A percentile compares a stretch with the other conserved stretches of the same genome.
Evolutionary conservation across 208 protist species (phyloP).

Genomic region (Porcisia hertigi): DNA sequence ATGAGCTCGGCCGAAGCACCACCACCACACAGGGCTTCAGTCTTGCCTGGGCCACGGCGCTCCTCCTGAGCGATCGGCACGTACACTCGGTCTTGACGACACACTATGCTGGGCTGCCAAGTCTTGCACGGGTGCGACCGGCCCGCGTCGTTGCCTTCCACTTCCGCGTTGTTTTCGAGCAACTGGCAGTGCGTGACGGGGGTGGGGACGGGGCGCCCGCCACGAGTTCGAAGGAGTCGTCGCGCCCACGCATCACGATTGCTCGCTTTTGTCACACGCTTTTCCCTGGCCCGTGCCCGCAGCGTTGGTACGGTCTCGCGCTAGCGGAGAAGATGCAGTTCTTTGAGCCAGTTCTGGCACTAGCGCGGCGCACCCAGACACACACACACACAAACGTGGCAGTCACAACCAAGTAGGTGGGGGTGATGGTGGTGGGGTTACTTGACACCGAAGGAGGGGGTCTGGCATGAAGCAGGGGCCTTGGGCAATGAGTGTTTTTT

Average conservation of each 20-base stretch:
- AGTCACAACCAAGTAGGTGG: neutral
- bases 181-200: neutral
- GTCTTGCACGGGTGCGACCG: conserved; percentile 17
- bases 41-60: conserved; percentile 94
- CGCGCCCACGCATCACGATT: conserved; percentile 13
- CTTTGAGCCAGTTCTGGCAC: conserved; percentile 39
- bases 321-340: conserved; percentile 53
- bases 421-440: no score
- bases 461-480: neutral
- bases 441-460: neutral
- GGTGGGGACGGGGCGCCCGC: neutral
- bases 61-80: conserved; percentile 46
- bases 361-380: conserved; percentile 25
- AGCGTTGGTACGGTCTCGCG: conserved; percentile 66
- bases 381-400: neutral
- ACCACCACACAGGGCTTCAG: conserved; percentile 94
- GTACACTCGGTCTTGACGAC: conserved; percentile 46
- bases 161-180: conserved; percentile 22
- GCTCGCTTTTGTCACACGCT: conserved; percentile 40
- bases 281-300: conserved; percentile 49
- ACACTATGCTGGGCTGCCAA: conserved; percentile 50
- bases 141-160: conserved; percentile 21
- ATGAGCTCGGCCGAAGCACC: conserved; percentile 98
- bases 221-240: neutral
- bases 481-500: no score